Conservation (phyloP, 1,139 yeast species). For the Zygosaccharomyces sapae region DNA sequence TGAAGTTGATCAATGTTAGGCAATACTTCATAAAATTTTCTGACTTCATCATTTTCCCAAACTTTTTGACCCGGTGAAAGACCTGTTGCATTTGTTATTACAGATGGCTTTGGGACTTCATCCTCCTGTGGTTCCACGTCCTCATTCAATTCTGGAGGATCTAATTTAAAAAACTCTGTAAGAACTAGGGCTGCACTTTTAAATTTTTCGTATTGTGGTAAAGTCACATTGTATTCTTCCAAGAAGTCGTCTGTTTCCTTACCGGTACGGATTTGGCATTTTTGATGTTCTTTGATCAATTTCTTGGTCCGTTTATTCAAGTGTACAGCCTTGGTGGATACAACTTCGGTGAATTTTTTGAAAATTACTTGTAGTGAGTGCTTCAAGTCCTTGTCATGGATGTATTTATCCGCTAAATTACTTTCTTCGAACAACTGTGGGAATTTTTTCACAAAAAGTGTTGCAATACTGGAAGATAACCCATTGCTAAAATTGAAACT, state of each 20-base stretch:
- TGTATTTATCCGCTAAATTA: constrained; percentile 22
- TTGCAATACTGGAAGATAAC: constrained; percentile 44
- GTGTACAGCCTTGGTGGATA: constrained; percentile 40
- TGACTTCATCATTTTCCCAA: constrained; percentile 68
- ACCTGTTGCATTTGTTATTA: constrained; percentile 28
- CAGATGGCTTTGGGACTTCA: constrained; percentile 17
- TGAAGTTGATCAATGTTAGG: constrained; percentile 37
- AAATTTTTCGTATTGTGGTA: constrained; percentile 45
- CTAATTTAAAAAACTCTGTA: constrained; percentile 41
- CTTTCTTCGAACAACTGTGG: constrained; percentile 35
- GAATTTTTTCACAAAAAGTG: constrained; percentile 52
- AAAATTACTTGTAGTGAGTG: constrained; percentile 40
- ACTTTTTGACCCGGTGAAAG: constrained; percentile 36
- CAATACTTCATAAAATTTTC: constrained; percentile 53
- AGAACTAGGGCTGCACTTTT: constrained; percentile 44
- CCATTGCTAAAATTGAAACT: constrained; percentile 50
- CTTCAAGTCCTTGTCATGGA: constrained; percentile 26
- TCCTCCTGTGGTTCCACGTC: constrained; percentile 30
- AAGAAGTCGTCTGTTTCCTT: constrained; percentile 52
- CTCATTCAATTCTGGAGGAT: constrained; percentile 32
- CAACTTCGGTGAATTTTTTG: constrained; percentile 46
- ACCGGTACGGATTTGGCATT: constrained; percentile 65
- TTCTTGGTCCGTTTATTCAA: constrained; percentile 40
- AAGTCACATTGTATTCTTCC: constrained; percentile 41
- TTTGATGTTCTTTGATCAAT: constrained; percentile 43